Evolutionary conservation across 441 rosid genomes (phyloP).

Genomic region (Melastoma candidum): DNA sequence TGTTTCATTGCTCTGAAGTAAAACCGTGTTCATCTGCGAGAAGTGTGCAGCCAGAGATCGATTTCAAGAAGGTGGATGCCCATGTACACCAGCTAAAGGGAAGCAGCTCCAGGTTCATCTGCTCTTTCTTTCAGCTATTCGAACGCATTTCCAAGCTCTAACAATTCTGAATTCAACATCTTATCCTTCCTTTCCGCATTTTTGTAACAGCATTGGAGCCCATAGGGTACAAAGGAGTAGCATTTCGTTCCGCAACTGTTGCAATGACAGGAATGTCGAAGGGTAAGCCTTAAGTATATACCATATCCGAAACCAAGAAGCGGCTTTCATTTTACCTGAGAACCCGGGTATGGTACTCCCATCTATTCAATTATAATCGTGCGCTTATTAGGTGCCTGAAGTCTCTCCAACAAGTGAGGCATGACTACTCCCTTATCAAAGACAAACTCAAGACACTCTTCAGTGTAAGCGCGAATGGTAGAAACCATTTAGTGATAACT

Average conservation of each 20-base stretch:
- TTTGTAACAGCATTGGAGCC: slow-evolving; percentile 50
- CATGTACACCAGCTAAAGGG: slow-evolving; percentile 70
- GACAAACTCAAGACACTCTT: slow-evolving; percentile 50
- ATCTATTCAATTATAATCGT: neutral
- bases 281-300: slow-evolving; percentile 30
- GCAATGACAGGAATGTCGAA: slow-evolving; percentile 42
- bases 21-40: neutral
- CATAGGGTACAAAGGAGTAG: slow-evolving; percentile 54
- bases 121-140: slow-evolving; percentile 3
- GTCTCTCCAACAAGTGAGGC: slow-evolving; percentile 49
- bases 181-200: slow-evolving; percentile 1
- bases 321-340: neutral
- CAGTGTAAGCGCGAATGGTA: slow-evolving; percentile 25
- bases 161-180: neutral
- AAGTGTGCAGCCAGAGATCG: slow-evolving; percentile 39
- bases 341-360: neutral
- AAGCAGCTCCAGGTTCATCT: slow-evolving; percentile 57
- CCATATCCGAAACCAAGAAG: neutral
- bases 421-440: slow-evolving; percentile 40
- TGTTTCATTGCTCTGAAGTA: neutral
- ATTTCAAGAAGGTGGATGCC: slow-evolving; percentile 46
- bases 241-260: slow-evolving; percentile 40
- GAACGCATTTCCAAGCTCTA: neutral
- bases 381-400: slow-evolving; percentile 33
- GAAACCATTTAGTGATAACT: neutral